Evolutionary conservation across 805 yeast species (phyloP), one percentile per base, ranked within the genome.

Genomic region (Blastobotrys chiropterorum): DNA sequence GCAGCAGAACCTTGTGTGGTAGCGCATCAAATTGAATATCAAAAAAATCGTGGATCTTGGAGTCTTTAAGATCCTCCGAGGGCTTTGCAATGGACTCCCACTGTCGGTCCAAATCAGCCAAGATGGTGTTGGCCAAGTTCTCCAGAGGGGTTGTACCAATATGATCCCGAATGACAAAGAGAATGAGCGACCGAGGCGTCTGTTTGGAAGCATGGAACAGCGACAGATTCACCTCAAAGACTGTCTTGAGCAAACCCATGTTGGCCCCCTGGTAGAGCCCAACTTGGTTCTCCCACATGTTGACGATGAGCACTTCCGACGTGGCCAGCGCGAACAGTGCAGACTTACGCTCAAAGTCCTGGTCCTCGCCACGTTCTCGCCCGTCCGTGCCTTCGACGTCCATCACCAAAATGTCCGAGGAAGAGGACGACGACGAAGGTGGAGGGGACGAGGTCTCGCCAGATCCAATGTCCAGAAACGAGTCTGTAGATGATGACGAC

Each of bases 361-460:
- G 97, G 68, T 94, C 98, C 62, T 94, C 99, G 21, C 98, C 98
- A 51, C 97, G 79, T 70, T 94, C 99, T 54, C 97, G 79, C 47
- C 99, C 98, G 71, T 94, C 99, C 0, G 97, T 90, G 47, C 99
- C 99, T 70, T 94, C 99, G n/a, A 94, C 98, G 65, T 94, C 99
- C 78, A 94, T 78, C 1, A 94, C 95, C 55, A 88, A 77, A 8
- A 89, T 73, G 56, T 81, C 74, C 3, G 59, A 55, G 20, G 54
- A 11, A n/a, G n/a, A n/a, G n/a, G n/a, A n/a, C n/a, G n/a, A n/a
- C n/a, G n/a, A n/a, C n/a, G n/a, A n/a, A n/a, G n/a, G n/a, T n/a
- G n/a, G n/a, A n/a, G n/a, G n/a, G n/a, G n/a, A n/a, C n/a, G n/a
- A n/a, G n/a, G n/a, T n/a, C n/a, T n/a, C n/a, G n/a, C n/a, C n/a